A percentile compares a stretch with the other conserved stretches of the same genome.
Evolutionary conservation across 164 flowering plant species (phyloP).

Genomic region (Platanus orientalis): DNA sequence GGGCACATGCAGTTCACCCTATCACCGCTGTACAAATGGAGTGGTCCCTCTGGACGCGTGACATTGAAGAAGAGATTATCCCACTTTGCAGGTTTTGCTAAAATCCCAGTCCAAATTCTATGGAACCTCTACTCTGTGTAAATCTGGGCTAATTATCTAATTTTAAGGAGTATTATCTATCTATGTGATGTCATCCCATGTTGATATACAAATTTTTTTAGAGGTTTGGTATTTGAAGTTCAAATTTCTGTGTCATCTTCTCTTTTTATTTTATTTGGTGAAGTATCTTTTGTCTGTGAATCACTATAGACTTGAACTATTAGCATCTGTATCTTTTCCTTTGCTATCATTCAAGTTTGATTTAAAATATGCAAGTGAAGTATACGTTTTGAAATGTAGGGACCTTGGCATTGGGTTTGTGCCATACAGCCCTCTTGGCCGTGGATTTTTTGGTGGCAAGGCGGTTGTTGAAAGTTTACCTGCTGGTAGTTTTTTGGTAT

Average conservation of each 20-base stretch:
- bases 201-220: no score
- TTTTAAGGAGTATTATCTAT: no score
- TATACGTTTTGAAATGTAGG: conserved; percentile 16
- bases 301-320: not conserved
- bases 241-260: not conserved
- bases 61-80: conserved; percentile 49
- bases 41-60: conserved; percentile 65
- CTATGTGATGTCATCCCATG: no score
- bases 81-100: conserved; percentile 55
- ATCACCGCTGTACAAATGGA: conserved; percentile 56
- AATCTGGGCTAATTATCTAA: no score
- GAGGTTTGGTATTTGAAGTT: not conserved
- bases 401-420: conserved; percentile 43
- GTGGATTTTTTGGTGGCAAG: conserved; percentile 44
- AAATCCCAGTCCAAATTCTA: not conserved
- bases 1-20: conserved; percentile 62
- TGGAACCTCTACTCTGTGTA: not conserved
- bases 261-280: not conserved
- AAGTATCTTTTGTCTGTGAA: not conserved
- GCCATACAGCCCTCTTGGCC: conserved; percentile 45
- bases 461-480: conserved; percentile 29
- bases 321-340: not conserved
- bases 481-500: conserved; percentile 21
- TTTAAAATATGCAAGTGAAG: not conserved
- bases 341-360: not conserved